Conservation (phyloP, 768 basidiomycete genomes). For the Boletus tomentosulus region DNA sequence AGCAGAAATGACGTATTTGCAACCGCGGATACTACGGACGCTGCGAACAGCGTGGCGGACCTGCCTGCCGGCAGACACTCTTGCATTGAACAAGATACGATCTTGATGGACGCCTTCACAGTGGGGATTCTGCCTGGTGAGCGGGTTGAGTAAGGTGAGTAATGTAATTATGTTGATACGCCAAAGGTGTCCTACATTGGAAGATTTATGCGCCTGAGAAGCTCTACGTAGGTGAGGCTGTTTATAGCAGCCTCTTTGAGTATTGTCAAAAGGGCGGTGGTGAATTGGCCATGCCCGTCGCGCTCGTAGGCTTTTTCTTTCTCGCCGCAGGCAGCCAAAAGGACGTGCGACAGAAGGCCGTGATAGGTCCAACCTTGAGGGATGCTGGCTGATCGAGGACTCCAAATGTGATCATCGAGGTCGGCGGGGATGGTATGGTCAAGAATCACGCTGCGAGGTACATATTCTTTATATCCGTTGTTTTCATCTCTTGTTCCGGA, state of each 20-base stretch:
- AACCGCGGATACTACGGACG: background rate
- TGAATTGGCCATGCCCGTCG: constrained; percentile 23
- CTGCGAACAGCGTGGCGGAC: constrained; percentile 3
- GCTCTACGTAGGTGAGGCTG: constrained; percentile 22
- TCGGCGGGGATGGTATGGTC: constrained; percentile 1
- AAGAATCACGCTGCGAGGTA: constrained; percentile 6
- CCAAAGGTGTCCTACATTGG: constrained; percentile 1
- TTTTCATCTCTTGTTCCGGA: constrained; percentile 29
- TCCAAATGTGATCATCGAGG: constrained; percentile 27
- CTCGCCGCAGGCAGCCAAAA: constrained; percentile 41
- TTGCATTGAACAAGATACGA: constrained; percentile 24
- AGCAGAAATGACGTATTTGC: constrained; percentile 18
- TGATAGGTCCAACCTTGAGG: constrained; percentile 21
- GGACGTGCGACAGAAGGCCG: constrained; percentile 36
- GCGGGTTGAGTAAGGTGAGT: background rate
- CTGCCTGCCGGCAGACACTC: constrained; percentile 7
- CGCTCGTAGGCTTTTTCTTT: constrained; percentile 31
- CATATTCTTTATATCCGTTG: constrained; percentile 4
- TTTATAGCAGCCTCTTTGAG: constrained; percentile 7
- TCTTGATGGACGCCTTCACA: constrained; percentile 24
- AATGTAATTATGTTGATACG: background rate
- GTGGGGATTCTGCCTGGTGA: constrained; percentile 25
- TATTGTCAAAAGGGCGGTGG: constrained; percentile 17
- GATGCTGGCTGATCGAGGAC: constrained; percentile 8
- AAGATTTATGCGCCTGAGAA: constrained; percentile 17